A percentile compares a stretch with the other conserved stretches of the same genome.
phyloP scores from a whole-genome alignment of 2,329 filamentous ascomycete species.

The Phialophora chinensis region DNA sequence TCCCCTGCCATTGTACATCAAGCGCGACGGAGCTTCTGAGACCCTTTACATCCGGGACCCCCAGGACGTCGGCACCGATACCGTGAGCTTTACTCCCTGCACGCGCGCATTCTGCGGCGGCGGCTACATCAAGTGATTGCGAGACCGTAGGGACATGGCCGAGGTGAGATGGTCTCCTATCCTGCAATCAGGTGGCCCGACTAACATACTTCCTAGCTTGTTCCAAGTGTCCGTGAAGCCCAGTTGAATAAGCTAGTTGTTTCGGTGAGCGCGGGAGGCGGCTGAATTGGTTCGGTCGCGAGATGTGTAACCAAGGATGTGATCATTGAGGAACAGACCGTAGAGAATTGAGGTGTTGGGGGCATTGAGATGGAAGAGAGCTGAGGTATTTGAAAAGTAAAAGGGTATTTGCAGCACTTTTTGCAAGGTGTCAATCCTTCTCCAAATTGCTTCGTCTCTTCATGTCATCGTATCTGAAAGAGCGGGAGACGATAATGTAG shows the following conservation, averaged over 20 bases:
- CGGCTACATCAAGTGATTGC: neutral
- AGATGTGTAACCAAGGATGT: neutral
- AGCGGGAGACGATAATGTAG: neutral
- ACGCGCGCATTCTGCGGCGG: neutral
- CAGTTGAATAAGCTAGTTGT: too few relatives aligned
- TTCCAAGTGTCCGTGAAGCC: neutral
- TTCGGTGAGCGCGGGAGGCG: neutral
- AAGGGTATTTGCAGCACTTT: neutral
- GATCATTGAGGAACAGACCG: neutral
- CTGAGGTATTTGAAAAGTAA: neutral
- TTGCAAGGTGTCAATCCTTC: neutral
- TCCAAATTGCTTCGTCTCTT: neutral
- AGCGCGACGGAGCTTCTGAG: neutral
- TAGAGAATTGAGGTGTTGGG: neutral
- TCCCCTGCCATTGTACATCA: neutral
- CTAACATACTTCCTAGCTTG: neutral
- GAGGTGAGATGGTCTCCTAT: neutral
- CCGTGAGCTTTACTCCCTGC: neutral
- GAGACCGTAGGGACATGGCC: too few relatives aligned
- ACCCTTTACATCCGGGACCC: neutral
- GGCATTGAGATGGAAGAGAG: neutral
- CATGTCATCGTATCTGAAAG: neutral
- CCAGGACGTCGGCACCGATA: neutral
- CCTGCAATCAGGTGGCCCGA: neutral
- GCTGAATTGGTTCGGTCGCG: neutral